phyloP scores from a whole-genome alignment of 169 alveolate species.

The Cryptosporidium xiaoi region DNA sequence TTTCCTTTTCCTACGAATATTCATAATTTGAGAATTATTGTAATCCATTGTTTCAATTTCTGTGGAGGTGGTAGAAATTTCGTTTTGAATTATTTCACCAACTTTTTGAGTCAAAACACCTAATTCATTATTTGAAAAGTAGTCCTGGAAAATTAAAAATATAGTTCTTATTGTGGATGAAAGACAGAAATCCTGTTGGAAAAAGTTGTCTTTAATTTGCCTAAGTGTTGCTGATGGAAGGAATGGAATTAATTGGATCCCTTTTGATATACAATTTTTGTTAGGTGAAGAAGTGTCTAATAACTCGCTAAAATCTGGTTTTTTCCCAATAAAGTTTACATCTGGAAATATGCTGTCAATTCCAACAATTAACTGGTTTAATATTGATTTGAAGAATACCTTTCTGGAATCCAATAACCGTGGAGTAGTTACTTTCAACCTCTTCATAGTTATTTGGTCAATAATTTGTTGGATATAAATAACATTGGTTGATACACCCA shows the following conservation, averaged over 20 bases:
- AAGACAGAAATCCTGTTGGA: conserved; percentile 46
- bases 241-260: not conserved
- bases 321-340: not conserved
- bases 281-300: not conserved
- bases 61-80: not conserved
- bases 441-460: conserved; percentile 17
- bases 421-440: conserved; percentile 13
- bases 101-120: not conserved
- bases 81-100: not conserved
- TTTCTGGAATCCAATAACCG: conserved; percentile 38
- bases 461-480: conserved; percentile 8
- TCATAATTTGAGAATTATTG: not conserved
- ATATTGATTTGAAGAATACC: conserved; percentile 21
- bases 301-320: not conserved
- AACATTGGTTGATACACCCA: conserved; percentile 40
- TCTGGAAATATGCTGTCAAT: not conserved
- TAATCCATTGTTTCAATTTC: not conserved
- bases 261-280: not conserved
- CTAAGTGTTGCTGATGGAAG: not conserved
- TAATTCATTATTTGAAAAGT: not conserved
- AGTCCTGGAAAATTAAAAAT: conserved; percentile 28
- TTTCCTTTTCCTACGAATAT: not conserved
- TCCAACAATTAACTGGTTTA: conserved; percentile 8
- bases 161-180: conserved; percentile 15
- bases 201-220: conserved; percentile 39